Evolutionary conservation across 495 filamentous ascomycete genomes (phyloP).

Genomic region (Penicillium parvum): DNA sequence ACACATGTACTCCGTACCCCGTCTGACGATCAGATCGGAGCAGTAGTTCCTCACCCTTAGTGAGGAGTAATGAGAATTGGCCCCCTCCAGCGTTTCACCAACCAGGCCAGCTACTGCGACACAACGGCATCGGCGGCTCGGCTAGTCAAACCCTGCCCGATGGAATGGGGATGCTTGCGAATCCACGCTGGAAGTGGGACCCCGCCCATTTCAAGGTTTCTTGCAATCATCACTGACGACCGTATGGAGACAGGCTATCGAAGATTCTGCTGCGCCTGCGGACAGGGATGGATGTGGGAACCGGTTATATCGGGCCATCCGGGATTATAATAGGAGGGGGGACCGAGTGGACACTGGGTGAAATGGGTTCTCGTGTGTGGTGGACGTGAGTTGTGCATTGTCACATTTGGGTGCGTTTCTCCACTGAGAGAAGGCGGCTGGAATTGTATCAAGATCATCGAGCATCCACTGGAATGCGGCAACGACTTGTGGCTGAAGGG

Average conservation of each 20-base stretch:
- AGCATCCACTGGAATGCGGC: slow-evolving; percentile 18
- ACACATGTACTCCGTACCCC: too few relatives aligned
- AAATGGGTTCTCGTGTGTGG: slow-evolving; percentile 5
- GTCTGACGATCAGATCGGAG: too few relatives aligned
- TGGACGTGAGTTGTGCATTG: slow-evolving; percentile 7
- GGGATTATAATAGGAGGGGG: not conserved
- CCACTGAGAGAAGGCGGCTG: slow-evolving; percentile 5
- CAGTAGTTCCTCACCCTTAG: not conserved
- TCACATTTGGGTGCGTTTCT: slow-evolving; percentile 11
- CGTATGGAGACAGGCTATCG: slow-evolving; percentile 2
- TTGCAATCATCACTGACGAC: slow-evolving; percentile 2
- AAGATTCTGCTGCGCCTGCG: not conserved
- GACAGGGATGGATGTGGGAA: not conserved
- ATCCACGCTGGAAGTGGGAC: slow-evolving; percentile 3
- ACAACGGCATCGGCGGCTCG: slow-evolving; percentile 22
- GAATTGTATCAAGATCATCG: slow-evolving; percentile 20
- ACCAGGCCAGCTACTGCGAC: slow-evolving; percentile 5
- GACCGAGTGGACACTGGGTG: not conserved
- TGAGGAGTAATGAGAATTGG: not conserved
- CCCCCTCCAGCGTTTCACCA: slow-evolving; percentile 17
- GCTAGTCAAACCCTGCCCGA: slow-evolving; percentile 21
- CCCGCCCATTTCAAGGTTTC: not conserved
- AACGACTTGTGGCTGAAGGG: slow-evolving; percentile 12
- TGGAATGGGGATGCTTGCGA: slow-evolving; percentile 5
- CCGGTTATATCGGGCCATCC: not conserved